A percentile compares a stretch with the other conserved stretches of the same genome.
Conservation (phyloP, 176 grass and related monocot genomes). For the bread wheat (Triticum aestivum) region DNA sequence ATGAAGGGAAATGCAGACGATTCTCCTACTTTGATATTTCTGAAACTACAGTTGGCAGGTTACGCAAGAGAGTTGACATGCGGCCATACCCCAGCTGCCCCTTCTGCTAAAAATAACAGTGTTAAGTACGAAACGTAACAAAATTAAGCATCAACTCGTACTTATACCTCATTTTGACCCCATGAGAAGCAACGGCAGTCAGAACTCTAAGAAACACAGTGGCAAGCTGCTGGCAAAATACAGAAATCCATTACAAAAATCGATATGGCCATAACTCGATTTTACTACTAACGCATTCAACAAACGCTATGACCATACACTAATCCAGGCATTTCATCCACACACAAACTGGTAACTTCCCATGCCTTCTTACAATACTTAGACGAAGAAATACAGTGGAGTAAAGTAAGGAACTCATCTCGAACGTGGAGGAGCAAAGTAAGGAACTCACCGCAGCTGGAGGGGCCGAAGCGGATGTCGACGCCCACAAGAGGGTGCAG, state of each 20-base stretch:
- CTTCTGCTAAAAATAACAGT: slow-evolving; percentile 56
- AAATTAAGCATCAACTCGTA: not conserved
- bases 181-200: slow-evolving; percentile 81
- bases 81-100: slow-evolving; percentile 91
- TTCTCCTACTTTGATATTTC: slow-evolving; percentile 68
- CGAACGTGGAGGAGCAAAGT: no score
- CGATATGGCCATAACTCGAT: not conserved
- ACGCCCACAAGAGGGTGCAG: slow-evolving; percentile 40
- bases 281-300: not conserved
- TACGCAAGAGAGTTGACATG: slow-evolving; percentile 38
- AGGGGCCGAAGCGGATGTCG: slow-evolving; percentile 78
- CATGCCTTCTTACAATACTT: no score
- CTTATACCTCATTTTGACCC: slow-evolving; percentile 69
- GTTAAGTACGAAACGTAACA: slow-evolving; percentile 34
- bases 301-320: not conserved
- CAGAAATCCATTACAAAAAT: slow-evolving; percentile 9
- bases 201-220: slow-evolving; percentile 60
- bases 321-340: not conserved
- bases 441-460: slow-evolving; percentile 48
- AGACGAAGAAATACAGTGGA: not conserved
- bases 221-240: slow-evolving; percentile 27
- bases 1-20: not conserved
- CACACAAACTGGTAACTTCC: not conserved
- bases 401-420: not conserved
- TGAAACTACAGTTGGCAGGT: slow-evolving; percentile 69